phyloP scores from a whole-genome alignment of 2,329 filamentous ascomycete genomes.

The Hypoxylon sp. region DNA sequence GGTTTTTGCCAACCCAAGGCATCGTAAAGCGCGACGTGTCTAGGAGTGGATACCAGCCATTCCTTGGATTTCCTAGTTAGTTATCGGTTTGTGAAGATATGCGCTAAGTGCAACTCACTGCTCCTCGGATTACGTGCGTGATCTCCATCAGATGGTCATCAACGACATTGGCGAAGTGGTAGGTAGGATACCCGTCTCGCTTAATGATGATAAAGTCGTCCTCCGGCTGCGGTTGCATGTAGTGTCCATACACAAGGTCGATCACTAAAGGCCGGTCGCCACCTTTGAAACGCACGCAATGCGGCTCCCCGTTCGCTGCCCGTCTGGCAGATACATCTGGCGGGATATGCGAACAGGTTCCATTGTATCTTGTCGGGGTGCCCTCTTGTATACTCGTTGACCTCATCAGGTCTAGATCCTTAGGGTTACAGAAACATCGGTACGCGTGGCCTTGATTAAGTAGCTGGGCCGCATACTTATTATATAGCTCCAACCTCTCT shows the following conservation, averaged over 20 bases:
- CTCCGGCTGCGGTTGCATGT: constrained; percentile 67
- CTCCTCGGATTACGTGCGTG: constrained; percentile 93
- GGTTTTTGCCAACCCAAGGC: constrained; percentile 82
- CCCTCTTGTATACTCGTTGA: constrained; percentile 69
- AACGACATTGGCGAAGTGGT: constrained; percentile 96
- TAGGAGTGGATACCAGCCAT: constrained; percentile 95
- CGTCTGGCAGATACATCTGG: constrained; percentile 77
- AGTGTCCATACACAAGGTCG: constrained; percentile 84
- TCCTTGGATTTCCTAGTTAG: constrained; percentile 65
- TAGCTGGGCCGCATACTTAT: constrained; percentile 76
- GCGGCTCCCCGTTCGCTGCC: constrained; percentile 75
- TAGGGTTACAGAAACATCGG: constrained; percentile 88
- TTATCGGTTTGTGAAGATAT: background rate
- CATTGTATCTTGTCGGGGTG: constrained; percentile 62
- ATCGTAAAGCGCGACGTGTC: constrained; percentile 76
- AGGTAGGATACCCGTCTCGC: constrained; percentile 91
- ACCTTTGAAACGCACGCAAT: constrained; percentile 82
- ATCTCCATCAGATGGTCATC: constrained; percentile 97
- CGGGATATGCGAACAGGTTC: constrained; percentile 78
- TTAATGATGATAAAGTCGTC: constrained; percentile 94
- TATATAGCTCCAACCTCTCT: constrained; percentile 80
- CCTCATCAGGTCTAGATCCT: constrained; percentile 77
- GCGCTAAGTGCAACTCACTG: constrained; percentile 64
- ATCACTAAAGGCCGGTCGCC: constrained; percentile 73
- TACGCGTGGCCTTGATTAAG: constrained; percentile 82